phyloP scores from a whole-genome alignment of 805 yeast species.

The Metschnikowia lochheadii region DNA sequence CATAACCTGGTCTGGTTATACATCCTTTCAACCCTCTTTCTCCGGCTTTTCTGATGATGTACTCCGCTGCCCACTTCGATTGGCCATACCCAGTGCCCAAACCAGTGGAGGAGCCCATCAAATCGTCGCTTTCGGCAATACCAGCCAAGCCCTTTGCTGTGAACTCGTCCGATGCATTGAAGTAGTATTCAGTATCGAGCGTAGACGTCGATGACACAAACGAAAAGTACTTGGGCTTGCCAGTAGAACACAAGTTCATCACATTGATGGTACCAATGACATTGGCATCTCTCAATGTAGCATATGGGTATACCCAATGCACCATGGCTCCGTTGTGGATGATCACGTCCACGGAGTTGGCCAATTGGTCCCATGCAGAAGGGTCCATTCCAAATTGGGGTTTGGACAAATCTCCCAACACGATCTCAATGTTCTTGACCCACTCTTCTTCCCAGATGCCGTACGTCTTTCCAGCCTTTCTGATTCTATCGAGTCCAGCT shows the following conservation, averaged over 20 bases:
- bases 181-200: slow-evolving; percentile 78
- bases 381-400: slow-evolving; percentile 66
- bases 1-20: slow-evolving; percentile 93
- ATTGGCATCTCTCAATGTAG: slow-evolving; percentile 86
- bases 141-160: slow-evolving; percentile 65
- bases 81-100: slow-evolving; percentile 95
- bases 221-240: slow-evolving; percentile 79
- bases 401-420: slow-evolving; percentile 76
- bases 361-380: slow-evolving; percentile 54
- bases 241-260: slow-evolving; percentile 68
- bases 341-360: slow-evolving; percentile 67
- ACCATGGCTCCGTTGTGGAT: slow-evolving; percentile 97
- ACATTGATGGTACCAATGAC: slow-evolving; percentile 85
- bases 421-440: slow-evolving; percentile 56
- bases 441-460: slow-evolving; percentile 74
- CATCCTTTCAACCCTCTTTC: slow-evolving; percentile 81
- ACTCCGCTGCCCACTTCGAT: slow-evolving; percentile 96
- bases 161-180: slow-evolving; percentile 69
- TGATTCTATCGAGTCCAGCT: slow-evolving; percentile 73
- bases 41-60: slow-evolving; percentile 84
- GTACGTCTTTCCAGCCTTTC: slow-evolving; percentile 70
- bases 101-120: slow-evolving; percentile 77
- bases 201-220: slow-evolving; percentile 97
- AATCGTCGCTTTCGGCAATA: slow-evolving; percentile 75
- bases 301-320: slow-evolving; percentile 97